These are phyloP conservation scores for Dipteronia sinensis DNA, from an alignment of 345 rosid genomes.

Conservation along the genomic window DNA sequence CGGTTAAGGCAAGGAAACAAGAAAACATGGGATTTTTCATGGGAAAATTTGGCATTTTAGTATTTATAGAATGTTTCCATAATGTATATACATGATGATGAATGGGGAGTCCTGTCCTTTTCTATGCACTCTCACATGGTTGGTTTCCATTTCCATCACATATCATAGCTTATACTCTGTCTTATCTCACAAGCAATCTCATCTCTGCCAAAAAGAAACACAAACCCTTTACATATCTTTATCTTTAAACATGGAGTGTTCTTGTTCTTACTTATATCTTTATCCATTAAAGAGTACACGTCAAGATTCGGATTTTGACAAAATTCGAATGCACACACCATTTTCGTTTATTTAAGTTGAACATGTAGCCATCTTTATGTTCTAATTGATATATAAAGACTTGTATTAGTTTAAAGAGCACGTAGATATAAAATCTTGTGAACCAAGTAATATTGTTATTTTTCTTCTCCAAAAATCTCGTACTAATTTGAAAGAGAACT, in stretches of 20 bases:
- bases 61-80: neutral
- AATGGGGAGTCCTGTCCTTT: constrained; percentile 11
- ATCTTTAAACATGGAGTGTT: constrained; percentile 10
- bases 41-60: constrained; percentile 8
- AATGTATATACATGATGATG: neutral
- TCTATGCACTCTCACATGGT: neutral
- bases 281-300: neutral
- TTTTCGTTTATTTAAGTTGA: too few species aligned
- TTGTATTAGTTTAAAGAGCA: too few species aligned
- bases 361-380: too few species aligned
- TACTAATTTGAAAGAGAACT: too few species aligned
- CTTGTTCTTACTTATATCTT: neutral
- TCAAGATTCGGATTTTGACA: neutral
- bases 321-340: too few species aligned
- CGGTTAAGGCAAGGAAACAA: constrained; percentile 18
- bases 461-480: too few species aligned
- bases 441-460: too few species aligned
- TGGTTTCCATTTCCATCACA: neutral
- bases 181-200: neutral
- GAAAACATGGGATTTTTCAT: constrained; percentile 23
- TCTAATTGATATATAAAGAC: too few species aligned
- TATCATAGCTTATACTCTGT: neutral
- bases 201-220: constrained; percentile 11
- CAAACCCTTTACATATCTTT: neutral
- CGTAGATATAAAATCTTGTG: too few species aligned